Percentiles rank a stretch among this genome's conserved stretches.
Evolutionary conservation across 495 filamentous ascomycete genomes (phyloP).

Genomic region (Lepidopterella palustris): DNA sequence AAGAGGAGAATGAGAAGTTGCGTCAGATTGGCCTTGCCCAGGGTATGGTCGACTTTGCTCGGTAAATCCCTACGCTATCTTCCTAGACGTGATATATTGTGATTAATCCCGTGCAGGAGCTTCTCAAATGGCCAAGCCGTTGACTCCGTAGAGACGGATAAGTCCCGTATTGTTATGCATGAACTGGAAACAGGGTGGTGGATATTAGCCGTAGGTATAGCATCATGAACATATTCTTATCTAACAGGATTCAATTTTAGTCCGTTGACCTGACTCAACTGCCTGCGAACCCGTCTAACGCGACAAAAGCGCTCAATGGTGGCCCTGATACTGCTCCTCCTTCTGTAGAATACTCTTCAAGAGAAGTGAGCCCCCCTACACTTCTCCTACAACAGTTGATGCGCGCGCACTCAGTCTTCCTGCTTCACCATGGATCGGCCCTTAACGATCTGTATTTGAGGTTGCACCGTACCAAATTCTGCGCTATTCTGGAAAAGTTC

Average conservation of each 20-base stretch:
- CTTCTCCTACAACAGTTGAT: conserved; percentile 73
- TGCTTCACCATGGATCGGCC: conserved; percentile 73
- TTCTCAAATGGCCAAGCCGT: conserved; percentile 72
- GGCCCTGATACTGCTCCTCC: conserved; percentile 17
- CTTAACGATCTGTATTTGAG: conserved; percentile 60
- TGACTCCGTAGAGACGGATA: conserved; percentile 86
- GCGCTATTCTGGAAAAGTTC: conserved; percentile 61
- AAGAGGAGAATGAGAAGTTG: conserved; percentile 72
- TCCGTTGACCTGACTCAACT: conserved; percentile 68
- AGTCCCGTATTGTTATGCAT: conserved; percentile 70
- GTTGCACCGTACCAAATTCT: conserved; percentile 54
- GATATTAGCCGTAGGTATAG: conserved; percentile 68
- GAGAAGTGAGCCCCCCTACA: conserved; percentile 78
- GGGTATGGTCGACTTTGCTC: conserved; percentile 91
- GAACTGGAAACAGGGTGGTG: conserved; percentile 91
- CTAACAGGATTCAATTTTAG: conserved; percentile 38
- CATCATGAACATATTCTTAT: background rate
- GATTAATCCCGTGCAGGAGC: conserved; percentile 43
- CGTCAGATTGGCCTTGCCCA: conserved; percentile 95
- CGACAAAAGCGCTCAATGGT: conserved; percentile 26
- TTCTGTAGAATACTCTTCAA: conserved; percentile 67
- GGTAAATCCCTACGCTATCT: conserved; percentile 37
- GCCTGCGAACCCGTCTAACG: conserved; percentile 29
- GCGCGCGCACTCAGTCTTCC: conserved; percentile 75
- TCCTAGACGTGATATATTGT: conserved; percentile 10